Evolutionary conservation across 192 early-diverging fungal genomes (phyloP).

Genomic region (Globomyces pollinis-pini): DNA sequence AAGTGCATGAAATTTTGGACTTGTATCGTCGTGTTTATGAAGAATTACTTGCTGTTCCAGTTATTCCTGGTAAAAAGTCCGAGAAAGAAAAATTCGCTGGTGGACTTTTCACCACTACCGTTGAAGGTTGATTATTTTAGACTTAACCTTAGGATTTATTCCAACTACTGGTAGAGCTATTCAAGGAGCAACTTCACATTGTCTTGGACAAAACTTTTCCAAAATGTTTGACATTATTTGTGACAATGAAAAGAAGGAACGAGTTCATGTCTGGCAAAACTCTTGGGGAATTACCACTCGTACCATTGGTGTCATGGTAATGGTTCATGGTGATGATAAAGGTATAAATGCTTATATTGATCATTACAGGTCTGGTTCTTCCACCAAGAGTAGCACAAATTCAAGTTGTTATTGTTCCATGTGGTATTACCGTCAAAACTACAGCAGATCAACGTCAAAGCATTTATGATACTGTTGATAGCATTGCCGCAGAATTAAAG

Average conservation of each 20-base stretch:
- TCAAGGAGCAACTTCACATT: slow-evolving; percentile 97
- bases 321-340: slow-evolving; percentile 98
- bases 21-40: slow-evolving; percentile 95
- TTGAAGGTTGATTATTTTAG: too few relatives aligned
- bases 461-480: slow-evolving; percentile 63
- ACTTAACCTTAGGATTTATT: too few relatives aligned
- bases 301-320: slow-evolving; percentile 97
- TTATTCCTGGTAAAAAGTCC: slow-evolving; percentile 93
- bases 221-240: slow-evolving; percentile 97
- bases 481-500: slow-evolving; percentile 60
- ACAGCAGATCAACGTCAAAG: slow-evolving; percentile 61
- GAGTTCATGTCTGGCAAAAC: slow-evolving; percentile 93
- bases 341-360: too few relatives aligned
- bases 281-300: slow-evolving; percentile 98
- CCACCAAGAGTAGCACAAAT: slow-evolving; percentile 86
- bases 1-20: slow-evolving; percentile 86
- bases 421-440: slow-evolving; percentile 85
- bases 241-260: slow-evolving; percentile 72
- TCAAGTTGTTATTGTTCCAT: slow-evolving; percentile 90
- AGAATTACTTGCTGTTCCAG: slow-evolving; percentile 93
- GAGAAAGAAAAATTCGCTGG: slow-evolving; percentile 99
- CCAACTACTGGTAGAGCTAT: slow-evolving; percentile 95
- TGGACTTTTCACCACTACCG: slow-evolving; percentile 92
- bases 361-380: slow-evolving; percentile 90
- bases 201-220: slow-evolving; percentile 99